These are phyloP conservation scores for Fusarium mangiferae DNA, from an alignment of 2,329 filamentous ascomycete species.

Conservation along the genomic window DNA sequence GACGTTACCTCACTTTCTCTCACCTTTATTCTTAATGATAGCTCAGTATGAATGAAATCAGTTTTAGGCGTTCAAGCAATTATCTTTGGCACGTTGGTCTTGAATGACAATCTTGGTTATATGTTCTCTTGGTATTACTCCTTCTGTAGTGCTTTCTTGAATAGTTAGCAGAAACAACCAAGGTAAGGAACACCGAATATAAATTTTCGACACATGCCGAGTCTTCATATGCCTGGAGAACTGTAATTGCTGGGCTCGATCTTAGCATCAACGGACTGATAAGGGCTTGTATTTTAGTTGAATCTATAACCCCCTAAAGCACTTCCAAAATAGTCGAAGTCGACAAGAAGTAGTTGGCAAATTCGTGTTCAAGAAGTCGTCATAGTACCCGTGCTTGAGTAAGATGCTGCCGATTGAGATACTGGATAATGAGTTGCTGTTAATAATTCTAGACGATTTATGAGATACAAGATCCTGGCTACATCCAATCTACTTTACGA, in stretches of 20 bases:
- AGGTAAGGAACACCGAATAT: neutral
- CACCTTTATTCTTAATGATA: slow-evolving; percentile 35
- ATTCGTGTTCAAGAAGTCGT: neutral
- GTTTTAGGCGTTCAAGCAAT: slow-evolving; percentile 26
- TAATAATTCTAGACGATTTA: too few relatives aligned
- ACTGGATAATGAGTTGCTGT: neutral
- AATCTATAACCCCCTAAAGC: neutral
- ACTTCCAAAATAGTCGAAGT: neutral
- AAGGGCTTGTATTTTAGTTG: neutral
- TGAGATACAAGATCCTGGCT: neutral
- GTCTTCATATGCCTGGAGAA: neutral
- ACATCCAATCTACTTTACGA: neutral
- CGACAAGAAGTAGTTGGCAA: neutral
- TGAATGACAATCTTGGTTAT: neutral
- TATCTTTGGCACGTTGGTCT: neutral
- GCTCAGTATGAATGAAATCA: slow-evolving; percentile 29
- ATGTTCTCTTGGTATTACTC: neutral
- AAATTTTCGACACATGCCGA: neutral
- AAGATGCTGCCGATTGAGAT: neutral
- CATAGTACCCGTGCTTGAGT: neutral
- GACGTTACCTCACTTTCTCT: slow-evolving; percentile 13
- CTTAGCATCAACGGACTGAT: neutral
- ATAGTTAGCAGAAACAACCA: neutral
- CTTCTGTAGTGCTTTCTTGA: too few relatives aligned
- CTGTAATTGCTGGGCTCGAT: neutral